Base-by-base conservation (phyloP, 2,329 filamentous ascomycete species). In the Helotiales sp. region DNA sequence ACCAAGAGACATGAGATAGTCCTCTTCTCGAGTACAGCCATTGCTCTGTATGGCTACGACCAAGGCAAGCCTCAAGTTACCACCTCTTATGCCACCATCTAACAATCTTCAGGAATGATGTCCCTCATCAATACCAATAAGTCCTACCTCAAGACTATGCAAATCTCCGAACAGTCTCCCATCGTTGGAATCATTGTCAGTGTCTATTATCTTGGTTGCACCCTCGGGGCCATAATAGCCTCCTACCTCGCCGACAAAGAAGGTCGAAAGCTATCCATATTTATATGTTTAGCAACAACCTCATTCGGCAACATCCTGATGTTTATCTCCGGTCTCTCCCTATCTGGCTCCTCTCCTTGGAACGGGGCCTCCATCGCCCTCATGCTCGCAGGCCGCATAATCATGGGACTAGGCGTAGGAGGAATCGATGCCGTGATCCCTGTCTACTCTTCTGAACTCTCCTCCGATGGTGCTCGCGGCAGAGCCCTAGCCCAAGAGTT, bases 11-110 rank as follows among this genome's bases (percentile, higher is more conserved):
- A 65, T 55, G 67, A 72, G 59, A 72, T 75, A 50, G 67, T 74
- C 19, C 55, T 71, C 13, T 75, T 75, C 31, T 55, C 48, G 13
- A 74, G 71, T 42, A 72, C 72, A 10, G 73, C 73, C 47, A 76
- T 77, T 52, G 72, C 71, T 69, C 78, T 95, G n/a, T 95, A 95
- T 70, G 90, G 90, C 63, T 93, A 93, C 77, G 90, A 93, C 72
- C 90, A 93, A 74, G 90, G 90, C 69, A 61, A 7, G 19, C 40
- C 9, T 3, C 31, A 29, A 17, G 3, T n/a, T 33, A 17, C 1
- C 6, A 25, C 5, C 10, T 24, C 44, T 15, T 46, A 33, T 52
- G 22, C 42, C 27, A 12, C 8, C 31, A 30, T 10, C 38, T 59
- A 36, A 59, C 34, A 33, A 25, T 10, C 12, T 4, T n/a, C 7